Percentiles rank a stretch among this genome's conserved stretches.
phyloP scores from a whole-genome alignment of 73 alveolate genomes.

The Loxodes magnus region DNA sequence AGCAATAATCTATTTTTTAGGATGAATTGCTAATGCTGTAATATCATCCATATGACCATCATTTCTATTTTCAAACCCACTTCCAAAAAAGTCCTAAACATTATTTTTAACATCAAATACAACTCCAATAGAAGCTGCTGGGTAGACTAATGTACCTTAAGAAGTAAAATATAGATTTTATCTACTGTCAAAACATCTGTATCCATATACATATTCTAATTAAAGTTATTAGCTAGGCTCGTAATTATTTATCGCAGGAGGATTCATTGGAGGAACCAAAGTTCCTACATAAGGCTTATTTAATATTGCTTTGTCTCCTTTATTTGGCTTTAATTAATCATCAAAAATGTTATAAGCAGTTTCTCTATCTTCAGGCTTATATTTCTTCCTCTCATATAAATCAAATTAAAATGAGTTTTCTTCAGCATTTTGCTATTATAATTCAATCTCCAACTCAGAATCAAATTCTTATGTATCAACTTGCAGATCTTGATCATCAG shows the following conservation, averaged over 20 bases:
- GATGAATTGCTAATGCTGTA: constrained; percentile 69
- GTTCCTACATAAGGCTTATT: constrained; percentile 66
- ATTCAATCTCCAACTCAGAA: no score
- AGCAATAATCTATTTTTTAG: constrained; percentile 64
- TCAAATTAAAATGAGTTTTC: no score
- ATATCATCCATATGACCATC: constrained; percentile 88
- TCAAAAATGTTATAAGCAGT: no score
- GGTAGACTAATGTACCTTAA: constrained; percentile 63
- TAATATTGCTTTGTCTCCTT: constrained; percentile 65
- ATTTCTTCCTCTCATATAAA: no score
- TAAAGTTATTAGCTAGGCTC: constrained; percentile 73
- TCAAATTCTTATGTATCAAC: no score
- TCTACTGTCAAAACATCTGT: constrained; percentile 89
- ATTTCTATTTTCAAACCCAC: constrained; percentile 50
- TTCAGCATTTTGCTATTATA: no score
- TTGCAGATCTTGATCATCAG: no score
- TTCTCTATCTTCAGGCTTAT: no score
- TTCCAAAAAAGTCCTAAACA: constrained; percentile 76
- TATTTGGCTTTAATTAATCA: constrained; percentile 49
- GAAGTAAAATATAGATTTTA: constrained; percentile 69
- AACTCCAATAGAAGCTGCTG: constrained; percentile 93
- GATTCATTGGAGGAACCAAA: constrained; percentile 54
- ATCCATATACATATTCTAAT: constrained; percentile 90
- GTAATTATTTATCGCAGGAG: constrained; percentile 22
- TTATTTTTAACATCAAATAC: constrained; percentile 65